Evolutionary conservation across 768 basidiomycete species (phyloP).

Genomic region (Podaxis mareebaensis): DNA sequence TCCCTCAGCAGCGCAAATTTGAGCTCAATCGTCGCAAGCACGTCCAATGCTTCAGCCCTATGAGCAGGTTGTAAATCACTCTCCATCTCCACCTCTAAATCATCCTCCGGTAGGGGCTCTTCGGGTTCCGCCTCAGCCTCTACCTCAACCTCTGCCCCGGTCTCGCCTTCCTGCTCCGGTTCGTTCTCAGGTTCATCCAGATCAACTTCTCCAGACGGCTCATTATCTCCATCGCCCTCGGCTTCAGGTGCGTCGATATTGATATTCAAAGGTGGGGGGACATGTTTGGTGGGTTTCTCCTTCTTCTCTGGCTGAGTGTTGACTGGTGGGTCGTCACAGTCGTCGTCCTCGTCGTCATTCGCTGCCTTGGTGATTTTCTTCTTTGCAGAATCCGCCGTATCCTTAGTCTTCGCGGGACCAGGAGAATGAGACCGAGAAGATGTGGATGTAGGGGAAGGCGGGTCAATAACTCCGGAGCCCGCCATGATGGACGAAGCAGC

Average conservation of each 20-base stretch:
- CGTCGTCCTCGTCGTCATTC: conserved; percentile 22
- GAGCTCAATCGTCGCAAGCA: conserved; percentile 87
- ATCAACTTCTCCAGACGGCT: conserved; percentile 20
- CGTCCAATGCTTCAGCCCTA: conserved; percentile 85
- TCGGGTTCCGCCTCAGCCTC: conserved; percentile 31
- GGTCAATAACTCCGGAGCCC: conserved; percentile 37
- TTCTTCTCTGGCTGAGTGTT: conserved; percentile 12
- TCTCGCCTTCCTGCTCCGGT: conserved; percentile 32
- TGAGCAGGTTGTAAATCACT: conserved; percentile 77
- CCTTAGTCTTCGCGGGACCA: conserved; percentile 21
- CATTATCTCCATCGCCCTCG: conserved; percentile 24
- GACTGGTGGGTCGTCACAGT: conserved; percentile 22
- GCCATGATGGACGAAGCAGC: conserved; percentile 53
- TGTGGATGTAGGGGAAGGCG: conserved; percentile 38
- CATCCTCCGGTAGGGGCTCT: conserved; percentile 28
- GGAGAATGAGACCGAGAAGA: conserved; percentile 46
- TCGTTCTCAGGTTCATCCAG: conserved; percentile 27
- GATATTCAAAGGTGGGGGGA: conserved; percentile 22
- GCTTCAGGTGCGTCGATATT: conserved; percentile 29
- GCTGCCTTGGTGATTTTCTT: conserved; percentile 13
- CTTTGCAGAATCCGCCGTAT: background rate
- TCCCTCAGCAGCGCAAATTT: conserved; percentile 89
- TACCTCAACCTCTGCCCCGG: conserved; percentile 37
- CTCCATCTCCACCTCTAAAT: conserved; percentile 32
- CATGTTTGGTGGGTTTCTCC: conserved; percentile 6